Conservation (phyloP, 495 filamentous ascomycete species). For the Aspergillus avenaceus region DNA sequence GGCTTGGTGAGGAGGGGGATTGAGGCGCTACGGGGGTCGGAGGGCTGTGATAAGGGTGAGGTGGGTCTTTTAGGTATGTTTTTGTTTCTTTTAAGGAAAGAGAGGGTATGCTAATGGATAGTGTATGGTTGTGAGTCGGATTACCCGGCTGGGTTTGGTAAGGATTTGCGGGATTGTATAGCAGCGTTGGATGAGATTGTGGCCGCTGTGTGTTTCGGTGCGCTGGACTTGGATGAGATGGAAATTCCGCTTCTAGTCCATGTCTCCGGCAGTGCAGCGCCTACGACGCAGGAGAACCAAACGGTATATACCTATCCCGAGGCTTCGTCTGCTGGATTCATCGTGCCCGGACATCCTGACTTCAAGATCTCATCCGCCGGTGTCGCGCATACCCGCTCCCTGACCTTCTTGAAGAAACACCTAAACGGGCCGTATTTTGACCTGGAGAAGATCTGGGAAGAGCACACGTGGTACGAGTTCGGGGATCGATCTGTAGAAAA, state of each 20-base stretch:
- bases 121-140: slow-evolving; percentile 24
- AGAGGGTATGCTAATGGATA: too few species aligned
- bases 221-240: slow-evolving; percentile 5
- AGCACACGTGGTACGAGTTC: slow-evolving; percentile 46
- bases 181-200: slow-evolving; percentile 1
- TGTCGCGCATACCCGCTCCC: slow-evolving; percentile 29
- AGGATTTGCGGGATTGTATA: slow-evolving; percentile 4
- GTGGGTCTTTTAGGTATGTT: slow-evolving; percentile 20
- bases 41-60: slow-evolving; percentile 17
- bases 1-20: slow-evolving; percentile 11
- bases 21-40: slow-evolving; percentile 9
- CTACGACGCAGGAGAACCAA: background rate
- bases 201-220: slow-evolving; percentile 16
- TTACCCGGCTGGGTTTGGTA: slow-evolving; percentile 20
- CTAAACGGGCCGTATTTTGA: slow-evolving; percentile 46
- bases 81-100: too few species aligned
- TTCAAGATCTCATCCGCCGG: slow-evolving; percentile 29
- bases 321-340: slow-evolving; percentile 19
- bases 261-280: background rate
- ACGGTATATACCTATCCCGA: slow-evolving; percentile 22
- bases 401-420: slow-evolving; percentile 30
- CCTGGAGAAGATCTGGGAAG: slow-evolving; percentile 57
- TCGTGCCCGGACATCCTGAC: slow-evolving; percentile 27
- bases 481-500: slow-evolving; percentile 35
- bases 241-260: slow-evolving; percentile 12